Evolutionary conservation across 495 filamentous ascomycete genomes (phyloP).

Genomic region (Penicillium malachiteum): DNA sequence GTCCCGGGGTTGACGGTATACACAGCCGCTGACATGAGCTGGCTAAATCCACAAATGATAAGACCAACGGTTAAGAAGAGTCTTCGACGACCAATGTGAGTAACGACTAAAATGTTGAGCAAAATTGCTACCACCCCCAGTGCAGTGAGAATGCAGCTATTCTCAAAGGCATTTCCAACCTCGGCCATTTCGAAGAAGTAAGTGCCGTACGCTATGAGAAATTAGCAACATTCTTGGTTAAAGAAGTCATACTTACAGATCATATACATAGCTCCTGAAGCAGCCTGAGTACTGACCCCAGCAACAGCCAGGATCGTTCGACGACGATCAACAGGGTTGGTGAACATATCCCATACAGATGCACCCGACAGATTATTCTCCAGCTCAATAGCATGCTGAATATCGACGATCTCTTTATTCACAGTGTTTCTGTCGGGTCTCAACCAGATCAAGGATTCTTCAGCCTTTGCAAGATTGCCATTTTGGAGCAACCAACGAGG

Average conservation of each 20-base stretch:
- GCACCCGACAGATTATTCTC: slow-evolving; percentile 47
- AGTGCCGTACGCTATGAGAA: slow-evolving; percentile 50
- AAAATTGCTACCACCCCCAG: slow-evolving; percentile 58
- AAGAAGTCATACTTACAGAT: slow-evolving; percentile 30
- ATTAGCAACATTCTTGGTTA: neutral
- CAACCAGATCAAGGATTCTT: slow-evolving; percentile 33
- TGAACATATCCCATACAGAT: slow-evolving; percentile 52
- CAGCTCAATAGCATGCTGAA: slow-evolving; percentile 49
- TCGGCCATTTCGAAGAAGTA: slow-evolving; percentile 67
- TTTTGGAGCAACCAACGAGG: slow-evolving; percentile 61
- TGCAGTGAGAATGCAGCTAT: slow-evolving; percentile 55
- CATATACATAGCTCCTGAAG: slow-evolving; percentile 61
- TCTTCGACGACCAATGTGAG: slow-evolving; percentile 53
- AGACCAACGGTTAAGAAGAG: slow-evolving; percentile 53
- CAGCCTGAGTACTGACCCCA: slow-evolving; percentile 55
- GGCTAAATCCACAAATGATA: slow-evolving; percentile 55
- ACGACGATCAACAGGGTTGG: slow-evolving; percentile 51
- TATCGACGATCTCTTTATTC: slow-evolving; percentile 50
- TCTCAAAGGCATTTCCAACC: slow-evolving; percentile 57
- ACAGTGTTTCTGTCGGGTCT: slow-evolving; percentile 44
- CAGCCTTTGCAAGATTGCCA: slow-evolving; percentile 49
- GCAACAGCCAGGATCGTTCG: slow-evolving; percentile 50
- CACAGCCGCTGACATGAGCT: slow-evolving; percentile 47
- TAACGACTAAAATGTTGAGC: slow-evolving; percentile 53
- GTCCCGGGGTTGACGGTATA: slow-evolving; percentile 50